A percentile compares a stretch with the other conserved stretches of the same genome.
Evolutionary conservation across 352 stramenopile species (phyloP).

Genomic region (Phytophthora macrochlamydospora): DNA sequence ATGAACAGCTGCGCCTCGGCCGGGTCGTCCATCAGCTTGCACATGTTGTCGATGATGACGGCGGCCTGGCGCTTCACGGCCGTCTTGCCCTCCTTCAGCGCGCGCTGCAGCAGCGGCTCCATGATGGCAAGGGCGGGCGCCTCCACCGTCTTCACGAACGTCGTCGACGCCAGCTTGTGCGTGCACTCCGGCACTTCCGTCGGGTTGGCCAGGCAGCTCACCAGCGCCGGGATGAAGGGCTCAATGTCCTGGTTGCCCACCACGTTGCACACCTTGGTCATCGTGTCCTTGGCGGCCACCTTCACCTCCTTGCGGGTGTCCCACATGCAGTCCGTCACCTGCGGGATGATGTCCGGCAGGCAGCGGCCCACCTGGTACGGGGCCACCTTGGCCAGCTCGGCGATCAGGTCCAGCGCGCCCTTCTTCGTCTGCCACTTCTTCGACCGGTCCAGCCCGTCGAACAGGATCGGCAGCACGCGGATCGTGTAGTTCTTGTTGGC

Average conservation of each 20-base stretch:
- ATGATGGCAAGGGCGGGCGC: slow-evolving; percentile 96
- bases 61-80: slow-evolving; percentile 97
- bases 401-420: slow-evolving; percentile 94
- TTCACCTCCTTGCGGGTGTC: slow-evolving; percentile 99
- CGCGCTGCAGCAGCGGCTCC: slow-evolving; percentile 96
- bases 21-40: slow-evolving; percentile 98
- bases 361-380: slow-evolving; percentile 95
- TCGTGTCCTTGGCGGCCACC: slow-evolving; percentile 92
- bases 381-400: slow-evolving; percentile 90
- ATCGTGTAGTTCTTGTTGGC: slow-evolving; percentile 90
- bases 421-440: slow-evolving; percentile 99
- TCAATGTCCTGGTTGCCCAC: slow-evolving; percentile 99
- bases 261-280: slow-evolving; percentile 95
- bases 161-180: slow-evolving; percentile 98
- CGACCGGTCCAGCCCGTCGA: slow-evolving; percentile 83
- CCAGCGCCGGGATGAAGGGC: slow-evolving; percentile 97
- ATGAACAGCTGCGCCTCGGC: slow-evolving; percentile 97
- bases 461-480: slow-evolving; percentile 90
- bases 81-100: slow-evolving; percentile 95
- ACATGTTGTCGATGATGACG: slow-evolving; percentile 99
- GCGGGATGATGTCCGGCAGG: slow-evolving; percentile 97
- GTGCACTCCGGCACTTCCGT: slow-evolving; percentile 98
- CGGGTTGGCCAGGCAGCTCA: slow-evolving; percentile 97
- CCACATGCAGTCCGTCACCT: slow-evolving; percentile 98
- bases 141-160: slow-evolving; percentile 99